phyloP scores from a whole-genome alignment of 768 basidiomycete genomes.

The Fibroporia radiculosa region DNA sequence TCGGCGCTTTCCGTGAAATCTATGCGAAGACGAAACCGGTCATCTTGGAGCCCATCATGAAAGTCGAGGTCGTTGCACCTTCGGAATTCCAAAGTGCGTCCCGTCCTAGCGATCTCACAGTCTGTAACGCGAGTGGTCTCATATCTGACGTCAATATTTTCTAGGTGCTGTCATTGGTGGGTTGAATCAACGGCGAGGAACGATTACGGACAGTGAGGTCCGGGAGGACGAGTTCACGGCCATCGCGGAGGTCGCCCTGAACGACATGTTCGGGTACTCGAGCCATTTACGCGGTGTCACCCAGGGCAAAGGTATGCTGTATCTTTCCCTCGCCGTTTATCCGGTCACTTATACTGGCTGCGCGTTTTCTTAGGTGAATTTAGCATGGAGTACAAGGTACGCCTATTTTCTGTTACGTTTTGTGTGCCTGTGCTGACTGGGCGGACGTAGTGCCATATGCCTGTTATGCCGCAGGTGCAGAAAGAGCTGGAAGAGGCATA shows the following conservation, averaged over 20 bases:
- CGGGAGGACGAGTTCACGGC: slow-evolving; percentile 96
- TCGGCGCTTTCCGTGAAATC: slow-evolving; percentile 89
- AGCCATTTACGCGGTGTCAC: slow-evolving; percentile 88
- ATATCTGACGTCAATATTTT: background rate
- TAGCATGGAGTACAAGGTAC: slow-evolving; percentile 72
- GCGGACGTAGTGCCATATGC: slow-evolving; percentile 53
- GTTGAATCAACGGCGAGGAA: slow-evolving; percentile 85
- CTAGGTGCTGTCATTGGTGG: slow-evolving; percentile 86
- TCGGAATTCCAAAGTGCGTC: slow-evolving; percentile 84
- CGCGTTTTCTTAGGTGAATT: slow-evolving; percentile 48
- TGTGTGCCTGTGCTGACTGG: background rate
- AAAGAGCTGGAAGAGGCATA: slow-evolving; percentile 84
- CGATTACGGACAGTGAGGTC: slow-evolving; percentile 92
- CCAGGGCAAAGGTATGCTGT: slow-evolving; percentile 83
- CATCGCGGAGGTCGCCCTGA: slow-evolving; percentile 85
- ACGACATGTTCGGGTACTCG: slow-evolving; percentile 98
- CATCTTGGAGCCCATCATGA: slow-evolving; percentile 98
- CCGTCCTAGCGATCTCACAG: no score
- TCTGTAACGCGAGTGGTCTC: background rate
- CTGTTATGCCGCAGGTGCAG: slow-evolving; percentile 82
- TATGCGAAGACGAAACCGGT: slow-evolving; percentile 71
- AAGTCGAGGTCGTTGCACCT: slow-evolving; percentile 93
- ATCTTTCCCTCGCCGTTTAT: slow-evolving; percentile 10
- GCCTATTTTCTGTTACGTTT: slow-evolving; percentile 8
- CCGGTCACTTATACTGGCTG: background rate